phyloP scores from a whole-genome alignment of 176 grass and related monocot species.

The Dactylis glomerata region DNA sequence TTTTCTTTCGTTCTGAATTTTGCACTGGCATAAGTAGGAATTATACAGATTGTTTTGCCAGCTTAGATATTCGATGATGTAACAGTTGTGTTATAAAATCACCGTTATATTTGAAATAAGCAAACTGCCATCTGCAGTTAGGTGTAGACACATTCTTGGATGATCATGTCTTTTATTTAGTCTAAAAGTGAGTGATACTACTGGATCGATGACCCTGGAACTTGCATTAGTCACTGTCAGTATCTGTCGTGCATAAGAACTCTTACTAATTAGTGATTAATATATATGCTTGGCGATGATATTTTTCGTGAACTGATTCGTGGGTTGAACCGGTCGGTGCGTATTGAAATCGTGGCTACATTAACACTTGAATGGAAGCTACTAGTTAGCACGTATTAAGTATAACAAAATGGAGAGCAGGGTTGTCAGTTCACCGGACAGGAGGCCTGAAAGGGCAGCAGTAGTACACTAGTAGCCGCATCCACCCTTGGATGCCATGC shows the following conservation, averaged over 20 bases:
- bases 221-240: neutral
- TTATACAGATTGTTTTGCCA: neutral
- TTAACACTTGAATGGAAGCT: neutral
- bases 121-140: neutral
- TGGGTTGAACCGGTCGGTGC: neutral
- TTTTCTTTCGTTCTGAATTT: neutral
- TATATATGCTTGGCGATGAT: neutral
- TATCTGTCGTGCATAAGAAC: neutral
- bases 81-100: neutral
- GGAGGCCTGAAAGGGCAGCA: conserved; percentile 22
- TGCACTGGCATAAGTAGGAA: neutral
- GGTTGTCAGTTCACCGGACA: neutral
- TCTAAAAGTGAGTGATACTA: neutral
- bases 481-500: conserved; percentile 1
- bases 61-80: neutral
- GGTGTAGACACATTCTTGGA: neutral
- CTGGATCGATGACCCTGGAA: neutral
- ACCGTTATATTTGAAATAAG: neutral
- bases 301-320: neutral
- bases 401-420: neutral
- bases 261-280: neutral
- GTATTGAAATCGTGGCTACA: neutral
- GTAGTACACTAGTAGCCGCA: conserved; percentile 19
- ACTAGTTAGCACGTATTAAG: neutral
- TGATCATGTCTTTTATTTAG: neutral